A percentile compares a stretch with the other conserved stretches of the same genome.
phyloP scores from a whole-genome alignment of 345 rosid species.

The Populus tremula region DNA sequence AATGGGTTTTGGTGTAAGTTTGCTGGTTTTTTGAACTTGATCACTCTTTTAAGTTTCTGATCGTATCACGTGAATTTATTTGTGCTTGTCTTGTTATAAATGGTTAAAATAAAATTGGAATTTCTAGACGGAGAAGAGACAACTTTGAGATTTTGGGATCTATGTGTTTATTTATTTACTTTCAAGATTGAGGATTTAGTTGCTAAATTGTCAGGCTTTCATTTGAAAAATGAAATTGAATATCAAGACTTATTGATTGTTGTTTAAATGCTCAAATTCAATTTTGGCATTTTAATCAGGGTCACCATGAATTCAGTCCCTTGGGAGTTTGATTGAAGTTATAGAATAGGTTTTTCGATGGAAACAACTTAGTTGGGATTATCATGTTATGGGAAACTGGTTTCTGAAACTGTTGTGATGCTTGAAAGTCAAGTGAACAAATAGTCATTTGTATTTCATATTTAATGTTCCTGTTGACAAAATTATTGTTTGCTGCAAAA shows the following conservation, averaged over 20 bases:
- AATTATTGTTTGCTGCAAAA: background rate
- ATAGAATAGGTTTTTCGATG: background rate
- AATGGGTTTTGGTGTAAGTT: conserved; percentile 90
- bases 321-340: background rate
- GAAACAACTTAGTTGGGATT: background rate
- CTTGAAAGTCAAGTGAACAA: background rate
- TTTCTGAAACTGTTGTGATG: background rate
- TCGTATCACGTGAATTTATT: background rate
- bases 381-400: background rate
- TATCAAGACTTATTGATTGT: background rate
- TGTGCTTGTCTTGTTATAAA: background rate
- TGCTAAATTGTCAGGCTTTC: background rate
- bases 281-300: background rate
- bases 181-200: background rate
- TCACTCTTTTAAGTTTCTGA: background rate
- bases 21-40: background rate
- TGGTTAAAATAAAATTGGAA: background rate
- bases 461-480: background rate
- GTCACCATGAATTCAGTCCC: background rate
- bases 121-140: background rate
- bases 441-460: background rate
- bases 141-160: background rate
- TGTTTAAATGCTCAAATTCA: background rate
- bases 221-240: background rate
- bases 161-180: background rate